phyloP scores from a whole-genome alignment of 768 basidiomycete genomes.

The Pleurotus citrinopileatus region DNA sequence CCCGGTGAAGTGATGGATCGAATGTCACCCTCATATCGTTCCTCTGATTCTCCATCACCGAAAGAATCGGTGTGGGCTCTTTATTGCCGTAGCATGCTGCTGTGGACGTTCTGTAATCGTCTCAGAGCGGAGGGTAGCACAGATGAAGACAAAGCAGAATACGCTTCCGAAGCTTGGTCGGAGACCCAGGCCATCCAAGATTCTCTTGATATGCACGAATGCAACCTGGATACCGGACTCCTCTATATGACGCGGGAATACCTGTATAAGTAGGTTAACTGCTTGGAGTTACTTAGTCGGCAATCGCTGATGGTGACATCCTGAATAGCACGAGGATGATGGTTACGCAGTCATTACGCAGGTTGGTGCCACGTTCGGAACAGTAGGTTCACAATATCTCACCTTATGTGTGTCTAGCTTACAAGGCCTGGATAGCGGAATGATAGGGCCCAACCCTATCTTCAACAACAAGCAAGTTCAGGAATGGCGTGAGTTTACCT shows the following conservation, averaged over 20 bases:
- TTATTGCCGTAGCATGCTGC: constrained; percentile 77
- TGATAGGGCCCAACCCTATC: constrained; percentile 38
- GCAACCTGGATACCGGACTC: constrained; percentile 67
- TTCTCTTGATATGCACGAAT: constrained; percentile 62
- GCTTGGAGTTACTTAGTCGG: constrained; percentile 2
- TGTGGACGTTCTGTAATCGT: constrained; percentile 72
- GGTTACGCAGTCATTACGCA: constrained; percentile 60
- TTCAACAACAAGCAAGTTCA: constrained; percentile 72
- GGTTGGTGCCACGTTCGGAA: constrained; percentile 40
- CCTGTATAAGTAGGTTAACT: constrained; percentile 64
- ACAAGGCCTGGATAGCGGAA: constrained; percentile 46
- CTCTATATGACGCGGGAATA: constrained; percentile 69
- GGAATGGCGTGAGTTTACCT: constrained; percentile 67
- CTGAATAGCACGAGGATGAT: constrained; percentile 57
- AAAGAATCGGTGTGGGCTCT: constrained; percentile 83
- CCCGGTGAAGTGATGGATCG: constrained; percentile 70
- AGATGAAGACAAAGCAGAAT: constrained; percentile 53
- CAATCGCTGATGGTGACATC: constrained; percentile 13
- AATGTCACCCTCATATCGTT: constrained; percentile 33
- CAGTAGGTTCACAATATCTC: constrained; percentile 17
- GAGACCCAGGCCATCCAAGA: constrained; percentile 69
- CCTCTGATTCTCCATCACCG: constrained; percentile 46
- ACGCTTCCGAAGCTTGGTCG: constrained; percentile 59
- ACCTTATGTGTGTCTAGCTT: constrained; percentile 26
- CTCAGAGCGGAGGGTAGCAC: constrained; percentile 38